Evolutionary conservation across 768 basidiomycete genomes (phyloP), one percentile per base, ranked within the genome.

Genomic region (Termitomyces sp.): DNA sequence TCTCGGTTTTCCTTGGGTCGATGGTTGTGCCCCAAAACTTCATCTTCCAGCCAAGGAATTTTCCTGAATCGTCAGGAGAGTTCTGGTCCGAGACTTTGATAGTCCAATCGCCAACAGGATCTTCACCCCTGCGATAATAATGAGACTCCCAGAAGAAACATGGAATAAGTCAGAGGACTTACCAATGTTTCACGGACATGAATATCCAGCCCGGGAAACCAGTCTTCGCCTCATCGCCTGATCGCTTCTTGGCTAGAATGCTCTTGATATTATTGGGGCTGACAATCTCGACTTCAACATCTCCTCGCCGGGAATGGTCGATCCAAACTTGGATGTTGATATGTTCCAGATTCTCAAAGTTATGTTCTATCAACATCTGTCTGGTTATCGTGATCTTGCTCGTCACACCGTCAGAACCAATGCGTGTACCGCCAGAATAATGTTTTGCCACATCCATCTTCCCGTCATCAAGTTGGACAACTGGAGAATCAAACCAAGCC

Each of bases 101-200:
- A 0, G 85, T 92, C 97, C 97, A 99, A 20, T 85, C 81, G n/a
- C 97, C 97, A 44, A 91, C 71, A 2, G 95, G 89, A 71, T 91
- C 79, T 73, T 98, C 97, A 37, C 89, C 95, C 96, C 95, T 97
- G 62, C n/a, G 16, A 48, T 40, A 32, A 1, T 32, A 59, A 72
- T 45, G 70, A 42, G 24, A n/a, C 40, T 47, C 32, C 0, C 30
- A 59, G 71, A 39, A 69, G 18, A 48, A 33, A 37, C 22, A n/a
- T n/a, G 30, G 24, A 33, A 22, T 16, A 16, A 7, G 13, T 43
- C 22, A 30, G 39, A 40, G 10, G 32, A 75, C 87, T 68, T 56
- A 96, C 95, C 97, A 99, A 66, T 99, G 97, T 73, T 99, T 99
- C 60, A 98, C 83, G 27, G 85, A 84, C 95, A 97, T 98, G 71